Base-by-base conservation (phyloP, 1,284 basidiomycete species). In the Termitomyces sp. region DNA sequence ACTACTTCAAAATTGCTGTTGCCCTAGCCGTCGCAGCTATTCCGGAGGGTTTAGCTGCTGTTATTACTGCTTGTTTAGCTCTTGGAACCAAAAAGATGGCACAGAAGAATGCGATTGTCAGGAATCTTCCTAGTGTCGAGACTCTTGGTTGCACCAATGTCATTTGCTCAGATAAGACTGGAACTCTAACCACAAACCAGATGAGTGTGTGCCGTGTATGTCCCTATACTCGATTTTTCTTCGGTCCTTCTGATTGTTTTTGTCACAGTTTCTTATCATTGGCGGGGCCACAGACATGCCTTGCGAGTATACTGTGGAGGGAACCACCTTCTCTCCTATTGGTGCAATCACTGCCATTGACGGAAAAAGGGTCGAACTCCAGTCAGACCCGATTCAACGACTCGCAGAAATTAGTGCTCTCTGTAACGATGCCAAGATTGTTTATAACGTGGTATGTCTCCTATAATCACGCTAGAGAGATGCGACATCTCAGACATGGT, bases 31-130 rank as follows among this genome's bases (percentile, higher is more conserved):
- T 97, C 41, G 94, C 95, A 53, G 94, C 94, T 44, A 97, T 97
- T 63, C 94, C 95, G 0, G 94, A 97, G 69, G 95, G 94, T 57
- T 76, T 98, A 11, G 93, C 95, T 31, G 93, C 93, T 44, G 94
- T 97, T 57, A 96, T 97, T 64, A 98, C 95, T 6, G 93, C 92
- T n/a, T 96, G 93, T 68, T 74, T 98, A 41, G 94, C 95, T 7
- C 79, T 98, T 10, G 95, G 95, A 16, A 96, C 93, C 11, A 93
- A 95, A 75, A 95, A 95, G 69, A 97, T 98, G 95, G 93, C 95
- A 0, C 91, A 95, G 75, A 91, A 93, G 72, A 96, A 96, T 57
- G 95, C 94, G 5, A 97, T 98, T 61, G 95, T 98, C 44, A 77
- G 93, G 62, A 93, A 96, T 68, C 75, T 98, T 57, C 94, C 94